These are phyloP conservation scores for Coemansia sp. DNA, from an alignment of 192 early-diverging fungal species.

Conservation along the genomic window DNA sequence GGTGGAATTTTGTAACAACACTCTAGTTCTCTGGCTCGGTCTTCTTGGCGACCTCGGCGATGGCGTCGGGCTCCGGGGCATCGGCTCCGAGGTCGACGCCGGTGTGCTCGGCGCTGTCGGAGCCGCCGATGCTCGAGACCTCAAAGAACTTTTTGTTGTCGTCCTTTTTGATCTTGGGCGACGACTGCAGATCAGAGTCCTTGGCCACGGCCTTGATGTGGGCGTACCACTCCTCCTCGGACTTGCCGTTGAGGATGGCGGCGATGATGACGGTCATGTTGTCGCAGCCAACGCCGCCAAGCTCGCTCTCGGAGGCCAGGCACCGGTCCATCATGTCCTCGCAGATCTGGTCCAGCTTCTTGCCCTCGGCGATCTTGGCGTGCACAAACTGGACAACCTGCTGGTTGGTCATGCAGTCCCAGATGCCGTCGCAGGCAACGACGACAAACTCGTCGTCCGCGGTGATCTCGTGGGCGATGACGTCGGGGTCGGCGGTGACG, in stretches of 20 bases:
- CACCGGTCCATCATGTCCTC: slow-evolving; percentile 92
- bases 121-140: slow-evolving; percentile 7
- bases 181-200: slow-evolving; percentile 39
- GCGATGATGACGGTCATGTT: slow-evolving; percentile 98
- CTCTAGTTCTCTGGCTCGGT: slow-evolving; percentile 13
- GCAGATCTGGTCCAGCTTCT: slow-evolving; percentile 64
- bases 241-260: slow-evolving; percentile 75
- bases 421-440: slow-evolving; percentile 98
- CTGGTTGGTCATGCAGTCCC: slow-evolving; percentile 95
- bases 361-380: slow-evolving; percentile 58
- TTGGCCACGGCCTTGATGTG: slow-evolving; percentile 46
- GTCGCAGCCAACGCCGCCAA: slow-evolving; percentile 94
- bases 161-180: slow-evolving; percentile 33
- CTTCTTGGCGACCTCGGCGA: slow-evolving; percentile 8
- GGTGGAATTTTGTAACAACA: not conserved
- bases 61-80: slow-evolving; percentile 6
- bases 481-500: slow-evolving; percentile 90
- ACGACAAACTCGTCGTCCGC: slow-evolving; percentile 85
- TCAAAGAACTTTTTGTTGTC: slow-evolving; percentile 7
- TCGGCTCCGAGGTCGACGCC: slow-evolving; percentile 9
- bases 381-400: slow-evolving; percentile 86
- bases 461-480: slow-evolving; percentile 51
- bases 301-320: slow-evolving; percentile 81
- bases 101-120: not conserved
- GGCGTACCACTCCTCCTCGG: slow-evolving; percentile 72